These are phyloP conservation scores for Pythium dissimile DNA, from an alignment of 352 stramenopile genomes.

Conservation along the genomic window DNA sequence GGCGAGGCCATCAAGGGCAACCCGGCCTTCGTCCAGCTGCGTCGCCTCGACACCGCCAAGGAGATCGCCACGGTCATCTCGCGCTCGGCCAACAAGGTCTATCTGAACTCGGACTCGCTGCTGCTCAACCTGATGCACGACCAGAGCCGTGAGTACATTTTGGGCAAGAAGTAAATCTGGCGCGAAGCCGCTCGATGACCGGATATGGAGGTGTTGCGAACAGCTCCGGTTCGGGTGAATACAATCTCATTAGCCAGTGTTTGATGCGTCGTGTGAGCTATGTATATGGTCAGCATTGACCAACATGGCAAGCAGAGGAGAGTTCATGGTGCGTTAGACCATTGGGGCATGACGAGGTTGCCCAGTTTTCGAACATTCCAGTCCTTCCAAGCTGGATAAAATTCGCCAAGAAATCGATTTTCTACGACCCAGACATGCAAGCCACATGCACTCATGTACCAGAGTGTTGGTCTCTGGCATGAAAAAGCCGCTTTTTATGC, in stretches of 20 bases:
- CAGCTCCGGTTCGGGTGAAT: not conserved
- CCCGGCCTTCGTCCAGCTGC: slow-evolving; percentile 98
- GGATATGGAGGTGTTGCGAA: not conserved
- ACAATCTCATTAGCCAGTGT: not conserved
- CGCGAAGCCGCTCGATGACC: not conserved
- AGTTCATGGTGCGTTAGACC: too few species aligned
- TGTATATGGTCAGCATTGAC: not conserved
- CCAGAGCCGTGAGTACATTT: slow-evolving; percentile 17
- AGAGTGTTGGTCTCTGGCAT: slow-evolving; percentile 4
- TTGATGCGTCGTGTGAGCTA: not conserved
- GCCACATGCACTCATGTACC: too few species aligned
- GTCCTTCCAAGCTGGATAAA: too few species aligned
- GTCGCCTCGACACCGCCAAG: slow-evolving; percentile 97
- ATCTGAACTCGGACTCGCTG: slow-evolving; percentile 97
- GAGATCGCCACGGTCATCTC: slow-evolving; percentile 98
- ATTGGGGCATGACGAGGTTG: too few species aligned
- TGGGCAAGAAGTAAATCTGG: slow-evolving; percentile 9
- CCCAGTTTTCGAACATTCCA: too few species aligned
- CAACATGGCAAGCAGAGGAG: too few species aligned
- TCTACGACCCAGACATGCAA: too few species aligned
- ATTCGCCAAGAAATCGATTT: too few species aligned
- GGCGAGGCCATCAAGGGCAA: slow-evolving; percentile 99
- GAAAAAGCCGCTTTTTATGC: slow-evolving; percentile 14
- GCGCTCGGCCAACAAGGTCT: slow-evolving; percentile 96
- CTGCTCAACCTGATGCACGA: slow-evolving; percentile 95